Percentiles rank a stretch among this genome's conserved stretches.
phyloP scores from a whole-genome alignment of 2,329 filamentous ascomycete genomes.

The Cytospora piceicola region DNA sequence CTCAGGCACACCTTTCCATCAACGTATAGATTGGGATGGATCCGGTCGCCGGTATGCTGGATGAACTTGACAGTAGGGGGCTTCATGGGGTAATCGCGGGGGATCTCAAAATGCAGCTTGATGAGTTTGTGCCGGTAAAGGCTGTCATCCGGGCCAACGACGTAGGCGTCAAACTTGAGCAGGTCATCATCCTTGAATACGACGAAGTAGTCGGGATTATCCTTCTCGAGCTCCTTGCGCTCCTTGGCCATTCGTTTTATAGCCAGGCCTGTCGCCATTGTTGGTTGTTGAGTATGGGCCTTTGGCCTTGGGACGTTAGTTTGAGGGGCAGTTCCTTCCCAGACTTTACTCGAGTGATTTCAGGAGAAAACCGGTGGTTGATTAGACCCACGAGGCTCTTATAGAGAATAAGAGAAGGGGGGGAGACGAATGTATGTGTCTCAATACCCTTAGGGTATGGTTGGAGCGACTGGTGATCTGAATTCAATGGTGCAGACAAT shows the following conservation, averaged over 20 bases:
- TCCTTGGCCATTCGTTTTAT: slow-evolving; percentile 1
- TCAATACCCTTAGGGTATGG: too few relatives aligned
- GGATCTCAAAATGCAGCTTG: slow-evolving; percentile 31
- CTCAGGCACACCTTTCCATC: slow-evolving; percentile 32
- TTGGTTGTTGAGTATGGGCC: background rate
- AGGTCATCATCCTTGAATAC: slow-evolving; percentile 30
- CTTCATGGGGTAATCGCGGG: slow-evolving; percentile 26
- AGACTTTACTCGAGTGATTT: too few relatives aligned
- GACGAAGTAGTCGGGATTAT: background rate
- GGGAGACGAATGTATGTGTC: background rate
- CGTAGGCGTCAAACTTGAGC: slow-evolving; percentile 29
- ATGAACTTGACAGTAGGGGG: slow-evolving; percentile 32
- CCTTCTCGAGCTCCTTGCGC: slow-evolving; percentile 3
- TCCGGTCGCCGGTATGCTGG: slow-evolving; percentile 25
- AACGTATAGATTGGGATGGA: slow-evolving; percentile 32
- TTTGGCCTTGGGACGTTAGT: background rate
- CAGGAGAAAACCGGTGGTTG: too few relatives aligned
- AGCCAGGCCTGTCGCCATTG: background rate
- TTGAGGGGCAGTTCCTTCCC: background rate
- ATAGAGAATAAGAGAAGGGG: too few relatives aligned
- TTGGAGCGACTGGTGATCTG: background rate
- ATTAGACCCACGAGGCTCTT: too few relatives aligned
- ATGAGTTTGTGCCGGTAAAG: slow-evolving; percentile 33
- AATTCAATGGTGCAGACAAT: background rate
- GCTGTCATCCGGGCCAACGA: slow-evolving; percentile 29